Evolutionary conservation across 1,284 basidiomycete genomes (phyloP).

Genomic region (Boletus holoroseus): DNA sequence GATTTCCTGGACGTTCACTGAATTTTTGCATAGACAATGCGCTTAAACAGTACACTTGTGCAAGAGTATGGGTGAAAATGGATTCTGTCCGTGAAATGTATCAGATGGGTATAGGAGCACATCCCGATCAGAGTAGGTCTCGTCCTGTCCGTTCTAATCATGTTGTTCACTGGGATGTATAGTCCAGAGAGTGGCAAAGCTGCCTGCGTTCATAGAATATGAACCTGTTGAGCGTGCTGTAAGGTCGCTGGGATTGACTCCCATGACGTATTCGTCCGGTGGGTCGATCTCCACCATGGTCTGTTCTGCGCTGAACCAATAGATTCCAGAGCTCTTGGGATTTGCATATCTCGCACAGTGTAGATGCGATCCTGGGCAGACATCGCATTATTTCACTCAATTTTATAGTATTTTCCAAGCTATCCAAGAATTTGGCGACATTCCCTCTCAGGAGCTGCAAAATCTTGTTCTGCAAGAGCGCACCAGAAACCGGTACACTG

Average conservation of each 20-base stretch:
- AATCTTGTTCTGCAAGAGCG: constrained; percentile 54
- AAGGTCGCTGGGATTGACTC: constrained; percentile 55
- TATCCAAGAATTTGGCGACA: constrained; percentile 43
- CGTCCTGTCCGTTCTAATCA: neutral
- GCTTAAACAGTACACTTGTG: constrained; percentile 39
- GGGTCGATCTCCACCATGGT: constrained; percentile 12
- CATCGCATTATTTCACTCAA: constrained; percentile 56
- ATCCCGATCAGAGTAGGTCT: constrained; percentile 64
- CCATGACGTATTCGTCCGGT: constrained; percentile 61
- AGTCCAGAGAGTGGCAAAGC: constrained; percentile 52
- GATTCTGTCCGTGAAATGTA: constrained; percentile 62
- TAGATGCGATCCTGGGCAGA: constrained; percentile 65
- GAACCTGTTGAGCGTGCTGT: constrained; percentile 40
- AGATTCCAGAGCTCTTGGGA: constrained; percentile 52
- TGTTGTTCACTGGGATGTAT: constrained; percentile 10
- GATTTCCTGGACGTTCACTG: constrained; percentile 3
- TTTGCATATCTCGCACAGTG: constrained; percentile 74
- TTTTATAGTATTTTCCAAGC: constrained; percentile 47
- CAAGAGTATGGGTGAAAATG: constrained; percentile 46
- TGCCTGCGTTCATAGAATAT: constrained; percentile 37
- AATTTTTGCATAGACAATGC: constrained; percentile 28
- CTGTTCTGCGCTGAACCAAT: constrained; percentile 3
- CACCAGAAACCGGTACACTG: constrained; percentile 58
- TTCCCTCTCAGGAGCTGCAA: constrained; percentile 44
- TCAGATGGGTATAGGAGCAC: constrained; percentile 65